Evolutionary conservation across 768 basidiomycete species (phyloP).

Genomic region (Russula vinacea): DNA sequence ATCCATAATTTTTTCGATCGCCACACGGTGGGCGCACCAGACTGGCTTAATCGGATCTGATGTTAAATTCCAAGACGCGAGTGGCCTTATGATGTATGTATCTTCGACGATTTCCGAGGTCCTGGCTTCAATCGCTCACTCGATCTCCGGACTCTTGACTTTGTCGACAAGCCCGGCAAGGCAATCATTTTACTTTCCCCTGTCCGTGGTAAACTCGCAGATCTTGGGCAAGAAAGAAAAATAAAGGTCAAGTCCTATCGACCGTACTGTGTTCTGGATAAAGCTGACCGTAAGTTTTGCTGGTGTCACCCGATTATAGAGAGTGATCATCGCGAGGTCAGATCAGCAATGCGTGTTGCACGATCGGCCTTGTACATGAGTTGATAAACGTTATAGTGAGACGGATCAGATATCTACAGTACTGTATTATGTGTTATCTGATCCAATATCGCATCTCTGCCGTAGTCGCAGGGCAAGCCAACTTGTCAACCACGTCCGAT

Average conservation of each 20-base stretch:
- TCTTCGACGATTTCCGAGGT: too few species aligned
- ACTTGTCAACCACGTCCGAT: too few species aligned
- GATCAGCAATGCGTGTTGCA: constrained; percentile 38
- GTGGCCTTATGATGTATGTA: constrained; percentile 22
- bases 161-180: constrained; percentile 72
- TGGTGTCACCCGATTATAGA: not conserved
- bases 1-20: constrained; percentile 30
- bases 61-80: constrained; percentile 29
- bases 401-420: constrained; percentile 12
- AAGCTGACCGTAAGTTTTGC: constrained; percentile 71
- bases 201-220: constrained; percentile 48
- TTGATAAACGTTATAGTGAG: constrained; percentile 78
- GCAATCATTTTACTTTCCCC: constrained; percentile 89
- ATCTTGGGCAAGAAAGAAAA: too few species aligned
- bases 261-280: constrained; percentile 86
- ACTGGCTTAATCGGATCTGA: constrained; percentile 8
- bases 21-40: constrained; percentile 3
- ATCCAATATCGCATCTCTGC: constrained; percentile 38
- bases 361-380: constrained; percentile 39
- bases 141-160: constrained; percentile 55
- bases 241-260: too few species aligned
- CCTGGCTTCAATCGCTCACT: not conserved
- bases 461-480: constrained; percentile 32
- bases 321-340: constrained; percentile 5
- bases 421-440: too few species aligned